Percentiles rank a stretch among this genome's conserved stretches.
Conservation (phyloP, 2,329 filamentous ascomycete genomes). For the Chlorencoelia australis region DNA sequence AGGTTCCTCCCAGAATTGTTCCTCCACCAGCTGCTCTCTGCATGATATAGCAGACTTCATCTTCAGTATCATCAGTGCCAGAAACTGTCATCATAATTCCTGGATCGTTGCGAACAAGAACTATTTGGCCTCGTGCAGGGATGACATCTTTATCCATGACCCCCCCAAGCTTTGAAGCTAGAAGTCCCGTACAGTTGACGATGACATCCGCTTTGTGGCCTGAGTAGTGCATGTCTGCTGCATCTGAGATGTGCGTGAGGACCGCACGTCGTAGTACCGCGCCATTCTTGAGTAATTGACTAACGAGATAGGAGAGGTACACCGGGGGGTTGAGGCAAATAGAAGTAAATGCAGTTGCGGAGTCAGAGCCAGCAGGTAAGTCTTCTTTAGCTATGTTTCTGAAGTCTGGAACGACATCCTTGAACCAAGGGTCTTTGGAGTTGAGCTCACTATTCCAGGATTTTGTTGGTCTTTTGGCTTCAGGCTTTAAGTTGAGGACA, state of each 20-base stretch:
- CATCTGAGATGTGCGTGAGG: slow-evolving; percentile 64
- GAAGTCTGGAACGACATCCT: slow-evolving; percentile 61
- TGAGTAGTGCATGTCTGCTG: slow-evolving; percentile 47
- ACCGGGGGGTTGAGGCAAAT: slow-evolving; percentile 87
- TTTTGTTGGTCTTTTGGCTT: slow-evolving; percentile 12
- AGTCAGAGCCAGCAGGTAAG: slow-evolving; percentile 56
- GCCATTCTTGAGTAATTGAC: slow-evolving; percentile 66
- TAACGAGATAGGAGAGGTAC: slow-evolving; percentile 78
- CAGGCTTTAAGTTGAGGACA: slow-evolving; percentile 36
- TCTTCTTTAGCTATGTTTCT: slow-evolving; percentile 46
- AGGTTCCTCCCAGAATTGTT: slow-evolving; percentile 56
- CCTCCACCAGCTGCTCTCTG: slow-evolving; percentile 55
- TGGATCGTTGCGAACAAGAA: slow-evolving; percentile 55
- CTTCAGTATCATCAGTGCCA: slow-evolving; percentile 53
- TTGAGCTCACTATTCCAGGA: slow-evolving; percentile 55
- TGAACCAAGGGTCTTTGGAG: slow-evolving; percentile 62
- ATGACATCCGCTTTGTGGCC: slow-evolving; percentile 54
- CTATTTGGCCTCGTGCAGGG: slow-evolving; percentile 71
- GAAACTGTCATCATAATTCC: slow-evolving; percentile 49
- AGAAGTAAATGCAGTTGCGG: slow-evolving; percentile 67
- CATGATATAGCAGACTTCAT: slow-evolving; percentile 60
- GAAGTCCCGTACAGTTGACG: slow-evolving; percentile 77
- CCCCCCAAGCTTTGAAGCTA: slow-evolving; percentile 66
- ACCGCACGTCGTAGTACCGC: slow-evolving; percentile 55
- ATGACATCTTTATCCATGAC: slow-evolving; percentile 65